A percentile compares a stretch with the other conserved stretches of the same genome.
Evolutionary conservation across 192 early-diverging fungal genomes (phyloP).

Genomic region (Dimargaris xerosporica): DNA sequence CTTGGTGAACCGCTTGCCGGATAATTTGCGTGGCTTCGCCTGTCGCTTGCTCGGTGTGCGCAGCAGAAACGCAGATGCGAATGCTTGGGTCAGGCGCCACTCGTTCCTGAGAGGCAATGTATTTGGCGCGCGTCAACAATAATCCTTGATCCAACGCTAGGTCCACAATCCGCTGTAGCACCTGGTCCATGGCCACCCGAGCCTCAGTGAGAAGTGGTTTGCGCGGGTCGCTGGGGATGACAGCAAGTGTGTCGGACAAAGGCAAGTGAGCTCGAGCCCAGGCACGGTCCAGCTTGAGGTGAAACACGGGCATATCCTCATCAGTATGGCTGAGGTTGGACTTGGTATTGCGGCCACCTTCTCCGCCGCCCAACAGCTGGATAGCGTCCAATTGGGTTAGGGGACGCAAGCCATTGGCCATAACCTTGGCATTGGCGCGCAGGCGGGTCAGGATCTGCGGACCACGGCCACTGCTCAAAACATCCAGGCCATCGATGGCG

Average conservation of each 20-base stretch:
- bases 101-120: constrained; percentile 68
- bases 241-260: not conserved
- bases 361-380: constrained; percentile 33
- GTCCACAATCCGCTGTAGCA: constrained; percentile 72
- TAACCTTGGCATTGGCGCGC: constrained; percentile 32
- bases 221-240: not conserved
- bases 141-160: constrained; percentile 67
- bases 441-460: constrained; percentile 27
- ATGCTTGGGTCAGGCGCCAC: constrained; percentile 62
- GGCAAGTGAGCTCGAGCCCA: constrained; percentile 14
- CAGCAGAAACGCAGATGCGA: constrained; percentile 59
- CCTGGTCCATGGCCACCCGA: constrained; percentile 26
- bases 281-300: constrained; percentile 46
- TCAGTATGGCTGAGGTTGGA: too few relatives aligned
- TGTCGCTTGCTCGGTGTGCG: constrained; percentile 64
- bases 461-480: constrained; percentile 12
- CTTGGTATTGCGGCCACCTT: too few relatives aligned
- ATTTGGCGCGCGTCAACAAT: constrained; percentile 74
- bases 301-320: constrained; percentile 51
- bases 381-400: constrained; percentile 41
- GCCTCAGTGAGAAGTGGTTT: constrained; percentile 5
- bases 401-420: constrained; percentile 12
- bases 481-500: constrained; percentile 65
- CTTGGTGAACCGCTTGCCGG: constrained; percentile 49
- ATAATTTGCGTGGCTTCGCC: constrained; percentile 70